Evolutionary conservation across 129 eudicot species (phyloP).

Genomic region (Silybum marianum): DNA sequence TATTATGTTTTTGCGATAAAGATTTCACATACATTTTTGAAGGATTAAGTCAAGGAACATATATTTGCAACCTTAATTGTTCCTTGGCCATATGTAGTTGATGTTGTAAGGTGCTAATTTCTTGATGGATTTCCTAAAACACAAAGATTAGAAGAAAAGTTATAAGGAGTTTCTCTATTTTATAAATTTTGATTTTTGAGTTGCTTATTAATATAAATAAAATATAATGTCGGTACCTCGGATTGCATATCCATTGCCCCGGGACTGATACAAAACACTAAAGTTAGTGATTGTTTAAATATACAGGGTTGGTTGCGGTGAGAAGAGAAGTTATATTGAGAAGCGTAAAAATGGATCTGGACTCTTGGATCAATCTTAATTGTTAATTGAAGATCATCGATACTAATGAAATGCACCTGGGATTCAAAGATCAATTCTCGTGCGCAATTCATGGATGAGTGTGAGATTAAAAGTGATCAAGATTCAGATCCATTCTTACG

Average conservation of each 20-base stretch:
- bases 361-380: too few relatives aligned
- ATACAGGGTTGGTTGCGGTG: too few relatives aligned
- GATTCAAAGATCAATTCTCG: too few relatives aligned
- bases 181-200: neutral
- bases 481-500: too few relatives aligned
- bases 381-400: too few relatives aligned
- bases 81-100: slow-evolving; percentile 60
- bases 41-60: neutral
- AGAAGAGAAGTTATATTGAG: too few relatives aligned
- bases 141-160: slow-evolving; percentile 3
- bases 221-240: slow-evolving; percentile 45
- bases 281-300: slow-evolving; percentile 16
- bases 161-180: neutral
- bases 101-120: slow-evolving; percentile 53
- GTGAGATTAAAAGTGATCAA: too few relatives aligned
- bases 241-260: slow-evolving; percentile 45
- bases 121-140: slow-evolving; percentile 61
- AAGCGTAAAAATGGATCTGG: too few relatives aligned
- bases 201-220: neutral
- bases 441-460: too few relatives aligned
- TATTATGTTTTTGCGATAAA: slow-evolving; percentile 4
- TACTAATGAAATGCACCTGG: too few relatives aligned
- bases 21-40: neutral
- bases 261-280: slow-evolving; percentile 31
- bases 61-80: slow-evolving; percentile 49